Evolutionary conservation across 345 rosid genomes (phyloP).

Genomic region (Hibiscus syriacus): DNA sequence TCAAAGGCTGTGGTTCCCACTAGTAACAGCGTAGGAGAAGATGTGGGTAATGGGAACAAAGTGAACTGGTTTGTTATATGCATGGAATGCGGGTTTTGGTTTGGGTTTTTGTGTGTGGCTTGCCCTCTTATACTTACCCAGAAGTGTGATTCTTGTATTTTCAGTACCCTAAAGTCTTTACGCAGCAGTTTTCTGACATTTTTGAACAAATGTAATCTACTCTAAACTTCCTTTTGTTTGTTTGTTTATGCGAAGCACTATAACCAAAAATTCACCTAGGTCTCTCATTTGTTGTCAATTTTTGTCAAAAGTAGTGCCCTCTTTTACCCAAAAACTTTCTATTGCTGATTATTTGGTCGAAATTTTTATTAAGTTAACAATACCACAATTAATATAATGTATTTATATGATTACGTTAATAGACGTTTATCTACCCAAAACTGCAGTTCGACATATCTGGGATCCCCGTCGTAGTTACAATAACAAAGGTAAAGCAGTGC

Average conservation of each 20-base stretch:
- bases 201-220: background rate
- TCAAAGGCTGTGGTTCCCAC: background rate
- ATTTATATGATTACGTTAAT: too few relatives aligned
- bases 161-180: background rate
- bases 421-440: too few relatives aligned
- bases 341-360: too few relatives aligned
- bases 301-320: too few relatives aligned
- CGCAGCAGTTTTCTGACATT: background rate
- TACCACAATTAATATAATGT: too few relatives aligned
- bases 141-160: background rate
- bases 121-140: background rate
- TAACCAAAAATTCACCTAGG: too few relatives aligned
- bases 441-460: too few relatives aligned
- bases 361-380: too few relatives aligned
- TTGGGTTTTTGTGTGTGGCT: background rate
- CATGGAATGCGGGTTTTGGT: background rate
- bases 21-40: background rate
- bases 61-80: background rate
- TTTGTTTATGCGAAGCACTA: too few relatives aligned
- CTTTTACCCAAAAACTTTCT: too few relatives aligned
- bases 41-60: background rate
- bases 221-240: too few relatives aligned
- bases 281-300: too few relatives aligned
- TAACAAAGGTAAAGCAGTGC: conserved; percentile 49
- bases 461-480: conserved; percentile 66